phyloP scores from a whole-genome alignment of 805 yeast genomes.

The Lipomyces spencermartinsiae region DNA sequence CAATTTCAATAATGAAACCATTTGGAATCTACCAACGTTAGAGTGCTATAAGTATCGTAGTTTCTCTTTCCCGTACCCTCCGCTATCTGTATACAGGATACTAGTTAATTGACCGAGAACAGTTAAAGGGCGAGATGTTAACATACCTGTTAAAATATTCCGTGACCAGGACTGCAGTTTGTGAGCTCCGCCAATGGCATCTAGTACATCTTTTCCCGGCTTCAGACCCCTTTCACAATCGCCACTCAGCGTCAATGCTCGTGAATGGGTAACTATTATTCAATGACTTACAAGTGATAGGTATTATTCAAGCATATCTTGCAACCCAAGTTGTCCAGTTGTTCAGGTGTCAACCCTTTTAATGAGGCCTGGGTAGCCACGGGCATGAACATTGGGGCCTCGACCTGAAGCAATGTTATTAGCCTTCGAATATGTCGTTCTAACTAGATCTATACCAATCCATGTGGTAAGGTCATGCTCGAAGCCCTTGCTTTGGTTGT shows the following conservation, averaged over 20 bases:
- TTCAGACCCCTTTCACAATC: constrained; percentile 46
- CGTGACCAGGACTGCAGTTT: constrained; percentile 51
- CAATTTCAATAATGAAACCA: constrained; percentile 53
- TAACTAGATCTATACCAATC: constrained; percentile 41
- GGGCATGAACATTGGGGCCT: constrained; percentile 57
- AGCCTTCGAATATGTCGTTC: not conserved
- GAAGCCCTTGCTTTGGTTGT: constrained; percentile 54
- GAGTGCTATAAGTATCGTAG: not conserved
- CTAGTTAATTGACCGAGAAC: too few relatives aligned
- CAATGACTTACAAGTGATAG: constrained; percentile 46
- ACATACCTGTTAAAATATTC: constrained; percentile 49
- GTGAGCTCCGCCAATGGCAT: constrained; percentile 54
- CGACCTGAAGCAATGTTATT: constrained; percentile 39
- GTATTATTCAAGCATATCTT: constrained; percentile 54
- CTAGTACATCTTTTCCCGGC: constrained; percentile 53
- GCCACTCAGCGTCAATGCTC: not conserved
- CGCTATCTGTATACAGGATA: constrained; percentile 45
- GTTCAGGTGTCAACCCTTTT: constrained; percentile 54
- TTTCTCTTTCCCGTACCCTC: constrained; percentile 43
- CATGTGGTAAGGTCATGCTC: constrained; percentile 52
- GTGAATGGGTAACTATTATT: not conserved
- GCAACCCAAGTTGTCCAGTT: constrained; percentile 50
- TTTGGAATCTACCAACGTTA: constrained; percentile 46
- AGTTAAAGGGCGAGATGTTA: not conserved
- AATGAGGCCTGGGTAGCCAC: constrained; percentile 56